Conservation (phyloP, 2,329 filamentous ascomycete genomes). For the Alternaria triticina region DNA sequence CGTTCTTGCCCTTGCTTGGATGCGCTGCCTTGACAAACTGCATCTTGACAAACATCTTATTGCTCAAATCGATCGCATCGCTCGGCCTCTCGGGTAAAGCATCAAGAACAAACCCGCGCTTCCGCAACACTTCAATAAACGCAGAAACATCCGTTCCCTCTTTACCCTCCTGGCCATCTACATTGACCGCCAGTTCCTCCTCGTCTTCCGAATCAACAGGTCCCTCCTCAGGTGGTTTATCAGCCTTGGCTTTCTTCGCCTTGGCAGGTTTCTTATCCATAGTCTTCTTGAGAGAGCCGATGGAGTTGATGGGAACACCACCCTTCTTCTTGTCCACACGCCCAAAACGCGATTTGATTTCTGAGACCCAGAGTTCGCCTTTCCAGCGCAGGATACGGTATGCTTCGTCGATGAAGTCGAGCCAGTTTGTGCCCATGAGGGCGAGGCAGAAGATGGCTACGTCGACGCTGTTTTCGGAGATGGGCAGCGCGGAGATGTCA, state of each 20-base stretch:
- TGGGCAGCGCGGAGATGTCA: conserved; percentile 84
- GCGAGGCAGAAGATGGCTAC: conserved; percentile 94
- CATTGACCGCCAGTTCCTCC: conserved; percentile 66
- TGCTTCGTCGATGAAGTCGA: conserved; percentile 94
- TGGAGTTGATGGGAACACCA: conserved; percentile 65
- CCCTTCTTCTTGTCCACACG: conserved; percentile 60
- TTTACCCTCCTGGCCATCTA: conserved; percentile 70
- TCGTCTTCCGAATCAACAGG: conserved; percentile 60
- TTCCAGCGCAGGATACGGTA: conserved; percentile 90
- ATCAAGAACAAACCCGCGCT: conserved; percentile 82
- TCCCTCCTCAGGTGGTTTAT: conserved; percentile 57
- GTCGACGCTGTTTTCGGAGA: conserved; percentile 77
- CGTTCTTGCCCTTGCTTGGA: conserved; percentile 78
- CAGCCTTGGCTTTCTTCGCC: conserved; percentile 51
- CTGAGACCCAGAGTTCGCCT: conserved; percentile 94
- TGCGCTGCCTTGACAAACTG: conserved; percentile 84
- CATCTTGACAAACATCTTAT: conserved; percentile 99
- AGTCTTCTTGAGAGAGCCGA: conserved; percentile 57
- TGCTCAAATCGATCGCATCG: conserved; percentile 76
- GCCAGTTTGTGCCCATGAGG: conserved; percentile 99
- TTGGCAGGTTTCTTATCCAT: conserved; percentile 28
- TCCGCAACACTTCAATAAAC: conserved; percentile 82
- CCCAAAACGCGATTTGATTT: conserved; percentile 93
- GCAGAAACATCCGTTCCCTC: conserved; percentile 83
- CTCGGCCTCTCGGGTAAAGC: conserved; percentile 60